Conservation (phyloP, 2,329 filamentous ascomycete species). For the Clarireedia hainanense region DNA sequence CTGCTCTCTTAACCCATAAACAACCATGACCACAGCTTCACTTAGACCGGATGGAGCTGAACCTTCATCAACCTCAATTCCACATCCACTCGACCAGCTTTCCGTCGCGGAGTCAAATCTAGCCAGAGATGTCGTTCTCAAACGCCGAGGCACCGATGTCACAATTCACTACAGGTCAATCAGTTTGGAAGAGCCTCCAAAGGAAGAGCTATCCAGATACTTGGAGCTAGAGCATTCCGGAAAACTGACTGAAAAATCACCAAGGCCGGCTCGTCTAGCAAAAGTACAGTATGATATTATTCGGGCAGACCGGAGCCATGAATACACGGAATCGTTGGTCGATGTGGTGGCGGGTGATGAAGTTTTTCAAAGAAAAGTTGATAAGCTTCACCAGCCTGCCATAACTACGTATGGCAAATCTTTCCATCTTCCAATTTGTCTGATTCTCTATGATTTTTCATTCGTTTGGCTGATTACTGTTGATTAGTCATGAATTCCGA, state of each 20-base stretch:
- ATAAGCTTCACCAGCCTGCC: conserved; percentile 38
- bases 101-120: background rate
- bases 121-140: background rate
- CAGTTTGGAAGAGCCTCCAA: conserved; percentile 41
- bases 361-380: conserved; percentile 38
- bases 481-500: conserved; percentile 12
- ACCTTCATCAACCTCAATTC: background rate
- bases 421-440: conserved; percentile 9
- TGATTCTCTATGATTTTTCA: conserved; percentile 7
- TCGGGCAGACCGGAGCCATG: conserved; percentile 40
- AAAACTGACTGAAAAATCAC: conserved; percentile 28
- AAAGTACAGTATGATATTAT: conserved; percentile 37
- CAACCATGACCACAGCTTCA: conserved; percentile 65
- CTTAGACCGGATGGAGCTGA: conserved; percentile 58
- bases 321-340: conserved; percentile 46
- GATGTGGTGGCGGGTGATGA: conserved; percentile 38
- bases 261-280: conserved; percentile 40
- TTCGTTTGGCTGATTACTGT: background rate
- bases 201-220: conserved; percentile 41
- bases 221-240: conserved; percentile 39
- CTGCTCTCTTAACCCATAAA: background rate
- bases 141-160: no score
- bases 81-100: background rate
- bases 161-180: conserved; percentile 27
- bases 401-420: conserved; percentile 36